These are phyloP conservation scores for Lophiostoma macrostomum DNA, from an alignment of 495 filamentous ascomycete genomes.

Conservation along the genomic window DNA sequence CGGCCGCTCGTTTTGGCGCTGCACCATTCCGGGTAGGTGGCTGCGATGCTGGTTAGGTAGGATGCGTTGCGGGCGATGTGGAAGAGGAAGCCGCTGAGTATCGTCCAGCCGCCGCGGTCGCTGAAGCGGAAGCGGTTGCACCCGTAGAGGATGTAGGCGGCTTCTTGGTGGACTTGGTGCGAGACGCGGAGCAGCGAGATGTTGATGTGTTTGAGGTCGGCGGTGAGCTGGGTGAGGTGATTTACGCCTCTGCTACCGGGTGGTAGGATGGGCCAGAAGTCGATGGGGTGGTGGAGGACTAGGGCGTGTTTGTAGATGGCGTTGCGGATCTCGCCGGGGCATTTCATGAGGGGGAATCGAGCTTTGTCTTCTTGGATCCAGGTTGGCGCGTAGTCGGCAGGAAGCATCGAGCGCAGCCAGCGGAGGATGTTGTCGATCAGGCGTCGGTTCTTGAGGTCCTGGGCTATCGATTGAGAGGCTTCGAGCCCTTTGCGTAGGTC, in stretches of 20 bases:
- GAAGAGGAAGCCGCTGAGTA: not conserved
- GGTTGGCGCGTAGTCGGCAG: no score
- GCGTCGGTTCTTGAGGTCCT: not conserved
- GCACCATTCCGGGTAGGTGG: not conserved
- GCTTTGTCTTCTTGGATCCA: not conserved
- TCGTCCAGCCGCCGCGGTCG: not conserved
- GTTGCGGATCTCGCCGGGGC: conserved; percentile 15
- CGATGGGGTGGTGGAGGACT: conserved; percentile 3
- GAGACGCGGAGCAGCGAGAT: conserved; percentile 10
- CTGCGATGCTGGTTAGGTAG: conserved; percentile 3
- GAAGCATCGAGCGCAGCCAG: no score
- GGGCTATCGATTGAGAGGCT: no score
- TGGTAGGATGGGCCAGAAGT: conserved; percentile 13
- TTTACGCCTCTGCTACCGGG: not conserved
- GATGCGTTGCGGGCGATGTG: not conserved
- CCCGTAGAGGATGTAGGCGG: conserved; percentile 8
- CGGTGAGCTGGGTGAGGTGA: not conserved
- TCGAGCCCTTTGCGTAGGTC: no score
- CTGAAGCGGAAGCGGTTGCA: conserved; percentile 17
- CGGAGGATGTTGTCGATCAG: not conserved
- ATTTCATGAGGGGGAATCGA: conserved; percentile 10
- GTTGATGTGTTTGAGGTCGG: not conserved
- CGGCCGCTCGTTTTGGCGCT: not conserved
- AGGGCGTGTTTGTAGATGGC: conserved; percentile 9
- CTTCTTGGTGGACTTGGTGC: conserved; percentile 8